Base-by-base conservation (phyloP, 2,329 filamentous ascomycete genomes). In the Sarocladiaceae sp. region DNA sequence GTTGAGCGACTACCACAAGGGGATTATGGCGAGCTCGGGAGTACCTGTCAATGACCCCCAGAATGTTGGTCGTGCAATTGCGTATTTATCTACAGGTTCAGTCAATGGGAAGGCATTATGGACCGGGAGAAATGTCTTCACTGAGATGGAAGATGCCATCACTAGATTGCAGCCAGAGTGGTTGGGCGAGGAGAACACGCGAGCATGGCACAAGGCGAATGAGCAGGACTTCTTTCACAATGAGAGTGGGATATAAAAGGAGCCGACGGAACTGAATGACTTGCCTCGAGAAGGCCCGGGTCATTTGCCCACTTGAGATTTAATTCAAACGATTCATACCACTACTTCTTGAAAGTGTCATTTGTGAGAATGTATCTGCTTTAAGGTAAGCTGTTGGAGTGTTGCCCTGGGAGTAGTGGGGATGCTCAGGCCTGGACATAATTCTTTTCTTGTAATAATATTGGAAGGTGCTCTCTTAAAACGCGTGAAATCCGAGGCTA, bases 181-280 rank as follows among this genome's bases (percentile, higher is more conserved):
- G 40, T 25, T 46, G n/a, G 40, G 40, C 13, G 40, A 46, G 40
- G 40, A 46, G 40, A 46, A 46, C 40, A 10, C 23, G 40, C 40
- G 40, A 22, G 40, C 40, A 5, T 46, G 40, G 40, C 4, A 46
- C 23, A 46, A 29, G 40, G 23, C 40, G n/a, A 46, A 46, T 29
- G 40, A 46, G 40, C 40, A 46, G 23, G 40, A 46, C 13, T 46
- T 46, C 40, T 46, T 46, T 25, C 8, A 4, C n/a, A 29, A 26
- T 28, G 40, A 46, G n/a, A 46, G 40, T n/a, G 23, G 23, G 25
- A 28, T 46, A 46, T 46, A 46, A n/a, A 22, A n/a, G n/a, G n/a
- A n/a, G n/a, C n/a, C n/a, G n/a, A n/a, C n/a, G n/a, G n/a, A n/a
- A n/a, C n/a, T n/a, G n/a, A n/a, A n/a, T n/a, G n/a, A n/a, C n/a